Evolutionary conservation across 495 filamentous ascomycete genomes (phyloP).

Genomic region (Chaetomium cochliodes): DNA sequence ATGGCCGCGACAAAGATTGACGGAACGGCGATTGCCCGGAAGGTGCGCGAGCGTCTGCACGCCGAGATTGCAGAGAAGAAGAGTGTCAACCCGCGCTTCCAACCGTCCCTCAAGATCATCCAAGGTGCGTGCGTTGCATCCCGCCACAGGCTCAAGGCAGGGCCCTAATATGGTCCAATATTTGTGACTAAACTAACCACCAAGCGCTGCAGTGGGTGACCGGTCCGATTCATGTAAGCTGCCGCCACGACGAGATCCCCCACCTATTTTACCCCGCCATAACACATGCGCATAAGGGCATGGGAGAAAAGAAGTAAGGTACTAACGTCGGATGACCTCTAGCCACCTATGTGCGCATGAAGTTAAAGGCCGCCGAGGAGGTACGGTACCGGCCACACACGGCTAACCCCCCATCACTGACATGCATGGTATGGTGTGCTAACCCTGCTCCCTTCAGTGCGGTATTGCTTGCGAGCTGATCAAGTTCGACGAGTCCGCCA

Average conservation of each 20-base stretch:
- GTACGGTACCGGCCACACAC: slow-evolving; percentile 43
- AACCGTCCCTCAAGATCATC: slow-evolving; percentile 85
- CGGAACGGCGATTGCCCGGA: slow-evolving; percentile 89
- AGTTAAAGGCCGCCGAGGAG: slow-evolving; percentile 94
- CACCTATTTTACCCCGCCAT: slow-evolving; percentile 10
- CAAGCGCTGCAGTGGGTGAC: slow-evolving; percentile 63
- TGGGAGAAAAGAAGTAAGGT: slow-evolving; percentile 27
- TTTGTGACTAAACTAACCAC: slow-evolving; percentile 25
- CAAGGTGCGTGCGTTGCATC: slow-evolving; percentile 65
- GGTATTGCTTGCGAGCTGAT: slow-evolving; percentile 84
- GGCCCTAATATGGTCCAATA: slow-evolving; percentile 9
- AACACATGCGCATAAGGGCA: slow-evolving; percentile 4
- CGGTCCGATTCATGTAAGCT: slow-evolving; percentile 86
- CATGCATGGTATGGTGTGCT: slow-evolving; percentile 14
- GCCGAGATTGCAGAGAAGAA: slow-evolving; percentile 78
- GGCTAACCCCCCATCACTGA: too few species aligned
- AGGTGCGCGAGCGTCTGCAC: slow-evolving; percentile 75
- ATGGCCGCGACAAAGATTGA: slow-evolving; percentile 93
- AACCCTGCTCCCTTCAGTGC: slow-evolving; percentile 52
- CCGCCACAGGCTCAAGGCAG: not conserved
- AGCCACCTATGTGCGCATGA: slow-evolving; percentile 99
- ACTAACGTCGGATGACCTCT: slow-evolving; percentile 21
- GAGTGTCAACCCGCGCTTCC: slow-evolving; percentile 76
- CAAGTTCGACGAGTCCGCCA: slow-evolving; percentile 75
- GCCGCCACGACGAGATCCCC: slow-evolving; percentile 17